A percentile compares a stretch with the other conserved stretches of the same genome.
Conservation (phyloP, 176 grass and related monocot species). For the Bonia amplexicaulis region DNA sequence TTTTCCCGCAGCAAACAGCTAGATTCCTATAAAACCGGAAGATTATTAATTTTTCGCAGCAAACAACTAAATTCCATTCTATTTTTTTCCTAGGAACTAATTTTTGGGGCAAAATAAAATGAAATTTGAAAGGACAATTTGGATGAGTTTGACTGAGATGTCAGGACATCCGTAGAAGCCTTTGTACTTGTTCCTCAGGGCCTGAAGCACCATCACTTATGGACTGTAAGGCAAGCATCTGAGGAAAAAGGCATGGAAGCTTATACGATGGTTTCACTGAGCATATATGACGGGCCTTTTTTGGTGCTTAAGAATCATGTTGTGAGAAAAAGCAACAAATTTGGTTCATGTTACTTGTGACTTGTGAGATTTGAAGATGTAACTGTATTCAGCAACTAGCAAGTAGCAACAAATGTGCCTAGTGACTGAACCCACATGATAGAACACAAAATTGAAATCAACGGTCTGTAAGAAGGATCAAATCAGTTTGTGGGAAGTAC, state of each 20-base stretch:
- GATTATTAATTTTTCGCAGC: not conserved
- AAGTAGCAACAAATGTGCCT: constrained; percentile 19
- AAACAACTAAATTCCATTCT: not conserved
- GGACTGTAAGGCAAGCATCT: not conserved
- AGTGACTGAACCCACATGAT: constrained; percentile 2
- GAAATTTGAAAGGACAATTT: not conserved
- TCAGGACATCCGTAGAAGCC: not conserved
- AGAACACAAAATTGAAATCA: constrained; percentile 3
- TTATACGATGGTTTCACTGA: not conserved
- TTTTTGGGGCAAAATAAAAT: not conserved
- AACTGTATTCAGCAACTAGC: not conserved
- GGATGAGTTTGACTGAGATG: not conserved
- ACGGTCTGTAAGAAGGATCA: not conserved
- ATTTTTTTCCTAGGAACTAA: not conserved
- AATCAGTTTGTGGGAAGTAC: not conserved
- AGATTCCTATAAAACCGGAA: not conserved
- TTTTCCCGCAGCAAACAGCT: not conserved
- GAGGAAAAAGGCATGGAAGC: not conserved
- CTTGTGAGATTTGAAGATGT: constrained; percentile 3
- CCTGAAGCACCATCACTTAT: not conserved
- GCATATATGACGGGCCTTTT: not conserved
- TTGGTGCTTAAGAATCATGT: not conserved
- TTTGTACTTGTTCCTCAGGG: not conserved
- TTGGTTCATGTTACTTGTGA: not conserved
- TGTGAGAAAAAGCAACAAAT: not conserved